phyloP scores from a whole-genome alignment of 1,284 basidiomycete species.

The Cryptococcus deneoformans region DNA sequence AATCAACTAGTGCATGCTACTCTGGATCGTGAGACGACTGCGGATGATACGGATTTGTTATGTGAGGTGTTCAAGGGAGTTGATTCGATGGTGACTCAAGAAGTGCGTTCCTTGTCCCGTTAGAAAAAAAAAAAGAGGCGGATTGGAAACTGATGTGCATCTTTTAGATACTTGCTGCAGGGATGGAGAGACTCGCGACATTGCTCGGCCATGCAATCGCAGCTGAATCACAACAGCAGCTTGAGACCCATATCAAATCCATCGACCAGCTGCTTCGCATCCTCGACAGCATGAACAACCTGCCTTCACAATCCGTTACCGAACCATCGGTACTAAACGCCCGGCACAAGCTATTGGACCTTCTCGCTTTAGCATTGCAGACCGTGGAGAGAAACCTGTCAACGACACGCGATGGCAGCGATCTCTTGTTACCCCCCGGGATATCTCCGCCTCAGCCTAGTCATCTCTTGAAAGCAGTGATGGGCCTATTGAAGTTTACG shows the following conservation, averaged over 20 bases:
- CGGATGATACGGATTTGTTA: conserved; percentile 44
- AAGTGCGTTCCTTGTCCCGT: conserved; percentile 17
- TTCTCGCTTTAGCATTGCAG: conserved; percentile 36
- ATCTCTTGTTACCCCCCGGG: conserved; percentile 9
- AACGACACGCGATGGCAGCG: conserved; percentile 15
- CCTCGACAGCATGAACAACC: conserved; percentile 22
- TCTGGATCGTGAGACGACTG: conserved; percentile 34
- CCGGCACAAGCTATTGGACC: conserved; percentile 35
- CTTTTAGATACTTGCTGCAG: conserved; percentile 31
- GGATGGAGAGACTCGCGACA: conserved; percentile 34
- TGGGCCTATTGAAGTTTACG: conserved; percentile 34
- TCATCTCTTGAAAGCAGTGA: conserved; percentile 24
- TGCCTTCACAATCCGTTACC: neutral
- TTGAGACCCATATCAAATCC: conserved; percentile 19
- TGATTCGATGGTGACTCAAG: conserved; percentile 37
- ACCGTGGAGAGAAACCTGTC: conserved; percentile 34
- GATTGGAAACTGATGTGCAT: conserved; percentile 2
- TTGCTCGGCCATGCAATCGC: conserved; percentile 34
- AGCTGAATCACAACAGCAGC: conserved; percentile 32
- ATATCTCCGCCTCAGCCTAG: conserved; percentile 28
- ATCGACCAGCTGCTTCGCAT: conserved; percentile 42
- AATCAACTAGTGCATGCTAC: conserved; percentile 31
- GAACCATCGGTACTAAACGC: conserved; percentile 22
- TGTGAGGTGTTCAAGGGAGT: conserved; percentile 45
- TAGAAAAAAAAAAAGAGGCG: neutral